phyloP scores from a whole-genome alignment of 257 asterid genomes.

The Lithospermum erythrorhizon region DNA sequence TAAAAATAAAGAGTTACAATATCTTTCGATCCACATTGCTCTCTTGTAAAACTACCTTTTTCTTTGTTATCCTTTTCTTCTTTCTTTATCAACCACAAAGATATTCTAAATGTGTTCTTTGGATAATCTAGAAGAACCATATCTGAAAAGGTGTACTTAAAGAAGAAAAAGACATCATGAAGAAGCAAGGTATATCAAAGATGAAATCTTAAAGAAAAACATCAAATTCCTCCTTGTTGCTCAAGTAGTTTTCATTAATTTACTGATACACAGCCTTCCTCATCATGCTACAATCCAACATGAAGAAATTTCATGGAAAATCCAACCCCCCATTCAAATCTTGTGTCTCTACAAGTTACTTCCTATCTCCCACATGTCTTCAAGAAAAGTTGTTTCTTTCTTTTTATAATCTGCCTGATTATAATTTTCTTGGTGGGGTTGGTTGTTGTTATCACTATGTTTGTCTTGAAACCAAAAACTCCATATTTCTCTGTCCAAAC shows the following conservation, averaged over 20 bases:
- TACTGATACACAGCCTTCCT: conserved; percentile 8
- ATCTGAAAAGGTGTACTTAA: conserved; percentile 2
- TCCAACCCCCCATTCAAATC: conserved; percentile 4
- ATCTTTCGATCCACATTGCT: too few relatives aligned
- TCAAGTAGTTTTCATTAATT: conserved; percentile 6
- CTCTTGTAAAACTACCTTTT: not conserved
- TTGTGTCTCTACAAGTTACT: not conserved
- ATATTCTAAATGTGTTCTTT: conserved; percentile 7
- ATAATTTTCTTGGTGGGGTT: conserved; percentile 21
- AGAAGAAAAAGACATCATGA: not conserved
- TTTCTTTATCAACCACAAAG: too few relatives aligned
- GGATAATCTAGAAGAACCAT: conserved; percentile 15
- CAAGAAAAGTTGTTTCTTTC: conserved; percentile 24
- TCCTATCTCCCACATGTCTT: conserved; percentile 12
- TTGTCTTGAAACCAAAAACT: conserved; percentile 40
- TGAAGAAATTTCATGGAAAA: conserved; percentile 10
- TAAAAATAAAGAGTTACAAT: too few relatives aligned
- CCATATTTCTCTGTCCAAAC: conserved; percentile 44
- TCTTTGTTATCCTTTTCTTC: not conserved
- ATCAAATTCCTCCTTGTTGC: conserved; percentile 29
- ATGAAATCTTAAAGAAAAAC: conserved; percentile 23
- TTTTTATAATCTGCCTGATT: conserved; percentile 23
- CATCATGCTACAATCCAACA: conserved; percentile 13
- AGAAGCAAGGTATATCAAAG: conserved; percentile 47
- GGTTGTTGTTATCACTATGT: conserved; percentile 17